Base-by-base conservation (phyloP, 2,329 filamentous ascomycete species). In the Calonectria pseudoreteaudii region DNA sequence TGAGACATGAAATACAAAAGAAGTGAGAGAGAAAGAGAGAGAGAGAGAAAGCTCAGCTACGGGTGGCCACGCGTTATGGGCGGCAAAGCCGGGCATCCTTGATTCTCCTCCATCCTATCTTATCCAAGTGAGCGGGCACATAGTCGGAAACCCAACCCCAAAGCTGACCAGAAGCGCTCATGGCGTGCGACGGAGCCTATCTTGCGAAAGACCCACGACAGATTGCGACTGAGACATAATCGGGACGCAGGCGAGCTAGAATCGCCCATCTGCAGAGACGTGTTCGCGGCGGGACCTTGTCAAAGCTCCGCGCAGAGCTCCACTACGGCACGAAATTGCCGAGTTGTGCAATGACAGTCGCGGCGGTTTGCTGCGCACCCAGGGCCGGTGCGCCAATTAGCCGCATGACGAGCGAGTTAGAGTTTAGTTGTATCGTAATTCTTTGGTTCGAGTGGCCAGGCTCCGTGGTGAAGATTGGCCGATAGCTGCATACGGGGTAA, bases 181-280 rank as follows among this genome's bases (percentile, higher is more conserved):
- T 68, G 28, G 38, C 66, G 66, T 72, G 70, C 66, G 70, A 56
- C 49, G n/a, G 41, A 66, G 41, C 23, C 23, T 53, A 31, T 41
- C 49, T 72, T 69, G 66, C 70, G 66, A 69, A 49, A 68, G 58
- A 65, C 66, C 70, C 70, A 60, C 66, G 70, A 18, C 44, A 56
- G 36, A 72, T 72, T 44, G 70, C 70, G 70, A 72, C 66, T 66
- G 41, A 52, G 36, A 47, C 36, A 65, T 14, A 65, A 47, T 49
- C 11, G 11, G 38, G 26, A 31, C 28, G 30, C 16, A 31, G 13
- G 18, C 28, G 23, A 65, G 41, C 60, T 49, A 65, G 38, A 49
- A 65, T 49, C 41, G 38, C 60, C 41, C 60, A 34, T 44, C 60
- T 28, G 44, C 20, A 31, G 23, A 49, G 60, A 47, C 38, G 38